A percentile compares a stretch with the other conserved stretches of the same genome.
Conservation (phyloP, 129 eudicot genomes). For the Deinandra increscens region DNA sequence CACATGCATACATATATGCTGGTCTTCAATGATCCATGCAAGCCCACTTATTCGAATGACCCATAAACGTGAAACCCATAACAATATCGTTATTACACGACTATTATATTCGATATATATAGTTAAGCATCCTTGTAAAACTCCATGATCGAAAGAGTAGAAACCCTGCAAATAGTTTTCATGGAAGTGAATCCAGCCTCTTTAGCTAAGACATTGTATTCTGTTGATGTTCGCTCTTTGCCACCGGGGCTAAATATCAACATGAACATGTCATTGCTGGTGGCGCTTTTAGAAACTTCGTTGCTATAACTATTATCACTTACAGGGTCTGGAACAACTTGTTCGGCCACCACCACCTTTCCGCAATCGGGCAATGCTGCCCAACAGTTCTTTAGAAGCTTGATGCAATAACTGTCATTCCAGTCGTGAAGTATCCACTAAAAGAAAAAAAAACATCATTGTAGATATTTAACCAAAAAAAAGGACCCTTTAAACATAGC, state of each 20-base stretch:
- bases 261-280: slow-evolving; percentile 30
- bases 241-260: slow-evolving; percentile 40
- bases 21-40: too few species aligned
- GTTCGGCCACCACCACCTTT: slow-evolving; percentile 43
- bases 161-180: slow-evolving; percentile 21
- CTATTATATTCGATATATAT: not conserved
- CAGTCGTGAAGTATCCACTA: slow-evolving; percentile 52
- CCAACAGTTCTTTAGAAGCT: slow-evolving; percentile 41
- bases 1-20: too few species aligned
- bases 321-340: slow-evolving; percentile 35
- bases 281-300: slow-evolving; percentile 12
- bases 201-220: slow-evolving; percentile 32
- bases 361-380: slow-evolving; percentile 32
- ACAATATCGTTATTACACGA: too few species aligned
- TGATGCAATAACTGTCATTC: slow-evolving; percentile 42
- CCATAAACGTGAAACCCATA: too few species aligned
- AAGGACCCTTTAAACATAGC: too few species aligned
- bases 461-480: not conserved
- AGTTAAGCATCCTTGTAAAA: slow-evolving; percentile 31
- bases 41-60: too few species aligned
- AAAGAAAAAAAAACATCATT: not conserved
- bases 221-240: slow-evolving; percentile 36
- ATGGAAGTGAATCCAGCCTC: slow-evolving; percentile 32
- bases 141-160: slow-evolving; percentile 31
- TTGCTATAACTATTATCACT: not conserved